Evolutionary conservation across 257 asterid species (phyloP).

Genomic region (Craterostigma plantagineum): DNA sequence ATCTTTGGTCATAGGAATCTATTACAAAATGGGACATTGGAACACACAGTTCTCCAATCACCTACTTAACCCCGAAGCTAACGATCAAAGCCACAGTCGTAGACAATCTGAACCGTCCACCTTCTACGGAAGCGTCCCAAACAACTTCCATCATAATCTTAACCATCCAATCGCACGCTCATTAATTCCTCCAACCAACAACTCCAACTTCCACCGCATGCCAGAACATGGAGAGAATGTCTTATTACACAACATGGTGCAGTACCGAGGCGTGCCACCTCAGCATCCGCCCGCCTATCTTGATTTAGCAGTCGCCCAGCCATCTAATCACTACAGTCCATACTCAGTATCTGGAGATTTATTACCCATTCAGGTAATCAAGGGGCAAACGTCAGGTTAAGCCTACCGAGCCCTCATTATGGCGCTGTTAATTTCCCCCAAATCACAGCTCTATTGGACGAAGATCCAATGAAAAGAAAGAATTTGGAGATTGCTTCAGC

Average conservation of each 20-base stretch:
- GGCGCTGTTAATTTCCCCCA: slow-evolving; percentile 10
- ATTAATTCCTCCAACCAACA: slow-evolving; percentile 23
- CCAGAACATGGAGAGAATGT: too few species aligned
- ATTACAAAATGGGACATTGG: slow-evolving; percentile 49
- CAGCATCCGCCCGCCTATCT: slow-evolving; percentile 25
- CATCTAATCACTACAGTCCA: slow-evolving; percentile 38
- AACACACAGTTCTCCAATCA: slow-evolving; percentile 29
- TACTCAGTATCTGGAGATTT: slow-evolving; percentile 35
- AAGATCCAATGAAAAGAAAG: too few species aligned
- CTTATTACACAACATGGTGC: too few species aligned
- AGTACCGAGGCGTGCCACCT: slow-evolving; percentile 21
- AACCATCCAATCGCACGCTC: slow-evolving; percentile 20
- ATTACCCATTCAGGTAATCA: slow-evolving; percentile 29
- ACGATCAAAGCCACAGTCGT: slow-evolving; percentile 38
- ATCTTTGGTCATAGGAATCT: slow-evolving; percentile 19
- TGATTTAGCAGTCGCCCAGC: slow-evolving; percentile 26
- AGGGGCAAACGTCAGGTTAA: slow-evolving; percentile 19
- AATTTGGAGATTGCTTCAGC: background rate
- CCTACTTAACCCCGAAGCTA: slow-evolving; percentile 29
- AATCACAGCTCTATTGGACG: slow-evolving; percentile 1
- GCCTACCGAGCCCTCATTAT: background rate
- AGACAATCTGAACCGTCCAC: slow-evolving; percentile 39
- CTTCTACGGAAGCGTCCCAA: slow-evolving; percentile 22
- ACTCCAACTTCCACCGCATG: slow-evolving; percentile 26
- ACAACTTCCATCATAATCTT: slow-evolving; percentile 42